Evolutionary conservation across 2,329 filamentous ascomycete species (phyloP).

Genomic region (Monascus ruber): DNA sequence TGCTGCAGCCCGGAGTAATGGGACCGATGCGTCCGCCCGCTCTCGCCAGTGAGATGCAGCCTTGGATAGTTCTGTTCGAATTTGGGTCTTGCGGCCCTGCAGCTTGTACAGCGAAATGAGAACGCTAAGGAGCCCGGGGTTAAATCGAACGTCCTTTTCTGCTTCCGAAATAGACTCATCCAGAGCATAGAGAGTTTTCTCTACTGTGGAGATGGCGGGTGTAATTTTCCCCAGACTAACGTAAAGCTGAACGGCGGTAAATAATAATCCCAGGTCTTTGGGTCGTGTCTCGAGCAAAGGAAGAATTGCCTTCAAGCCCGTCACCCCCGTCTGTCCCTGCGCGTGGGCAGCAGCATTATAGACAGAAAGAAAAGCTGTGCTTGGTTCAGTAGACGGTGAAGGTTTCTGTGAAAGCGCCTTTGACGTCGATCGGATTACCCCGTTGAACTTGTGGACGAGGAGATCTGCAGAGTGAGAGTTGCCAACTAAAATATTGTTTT

Average conservation of each 20-base stretch:
- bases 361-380: conserved; percentile 47
- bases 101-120: conserved; percentile 66
- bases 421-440: conserved; percentile 45
- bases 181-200: conserved; percentile 61
- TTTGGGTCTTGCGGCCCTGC: conserved; percentile 61
- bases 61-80: conserved; percentile 62
- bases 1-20: conserved; percentile 72
- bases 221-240: conserved; percentile 58
- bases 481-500: conserved; percentile 41
- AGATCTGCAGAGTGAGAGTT: conserved; percentile 48
- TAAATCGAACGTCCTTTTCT: conserved; percentile 61
- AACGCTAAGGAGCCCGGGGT: conserved; percentile 73
- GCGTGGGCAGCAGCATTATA: conserved; percentile 66
- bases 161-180: conserved; percentile 48
- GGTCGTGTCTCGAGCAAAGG: conserved; percentile 62
- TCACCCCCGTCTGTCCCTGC: conserved; percentile 46
- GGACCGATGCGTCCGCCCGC: conserved; percentile 46
- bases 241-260: conserved; percentile 75
- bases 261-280: conserved; percentile 64
- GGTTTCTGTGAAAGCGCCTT: conserved; percentile 38
- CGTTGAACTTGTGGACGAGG: conserved; percentile 49
- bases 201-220: conserved; percentile 63
- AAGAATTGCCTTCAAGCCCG: conserved; percentile 58
- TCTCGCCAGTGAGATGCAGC: conserved; percentile 72
- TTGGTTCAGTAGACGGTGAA: conserved; percentile 39